Evolutionary conservation across 192 early-diverging fungal genomes (phyloP).

Genomic region (Coemansia sp.): DNA sequence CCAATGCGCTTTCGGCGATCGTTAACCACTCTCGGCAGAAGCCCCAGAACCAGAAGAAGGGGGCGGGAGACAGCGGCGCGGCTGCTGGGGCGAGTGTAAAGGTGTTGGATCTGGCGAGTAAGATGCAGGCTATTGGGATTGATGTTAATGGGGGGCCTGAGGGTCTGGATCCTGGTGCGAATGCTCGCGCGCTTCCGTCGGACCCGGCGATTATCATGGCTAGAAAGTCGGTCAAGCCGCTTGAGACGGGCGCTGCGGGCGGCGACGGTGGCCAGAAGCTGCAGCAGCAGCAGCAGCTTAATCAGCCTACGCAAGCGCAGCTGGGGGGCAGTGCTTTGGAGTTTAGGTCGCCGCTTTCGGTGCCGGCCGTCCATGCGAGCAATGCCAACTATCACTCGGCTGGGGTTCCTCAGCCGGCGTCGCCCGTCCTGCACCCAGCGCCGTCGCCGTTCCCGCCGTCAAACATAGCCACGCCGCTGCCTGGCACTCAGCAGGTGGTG

Average conservation of each 20-base stretch:
- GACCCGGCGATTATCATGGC: slow-evolving; percentile 48
- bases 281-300: not conserved
- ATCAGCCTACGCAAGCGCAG: not conserved
- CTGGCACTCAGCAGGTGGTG: slow-evolving; percentile 8
- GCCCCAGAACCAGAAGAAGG: slow-evolving; percentile 22
- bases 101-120: slow-evolving; percentile 26
- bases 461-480: slow-evolving; percentile 47
- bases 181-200: slow-evolving; percentile 10
- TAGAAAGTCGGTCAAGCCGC: slow-evolving; percentile 41
- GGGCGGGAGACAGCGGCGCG: not conserved
- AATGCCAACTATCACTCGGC: not conserved
- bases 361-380: slow-evolving; percentile 15
- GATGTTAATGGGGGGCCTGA: slow-evolving; percentile 9
- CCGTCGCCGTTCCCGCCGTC: slow-evolving; percentile 49
- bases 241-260: slow-evolving; percentile 8
- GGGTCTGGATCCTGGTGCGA: slow-evolving; percentile 3
- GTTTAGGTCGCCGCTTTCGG: slow-evolving; percentile 36
- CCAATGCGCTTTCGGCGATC: slow-evolving; percentile 19
- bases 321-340: not conserved
- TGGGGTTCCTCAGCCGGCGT: slow-evolving; percentile 14
- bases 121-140: slow-evolving; percentile 49
- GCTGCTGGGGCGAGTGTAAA: not conserved
- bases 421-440: slow-evolving; percentile 39
- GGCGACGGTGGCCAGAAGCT: not conserved
- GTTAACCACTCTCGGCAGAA: slow-evolving; percentile 35